Percentiles rank a stretch among this genome's conserved stretches.
Evolutionary conservation across 1,139 yeast species (phyloP).

Genomic region (Saccharomycopsis phalli): DNA sequence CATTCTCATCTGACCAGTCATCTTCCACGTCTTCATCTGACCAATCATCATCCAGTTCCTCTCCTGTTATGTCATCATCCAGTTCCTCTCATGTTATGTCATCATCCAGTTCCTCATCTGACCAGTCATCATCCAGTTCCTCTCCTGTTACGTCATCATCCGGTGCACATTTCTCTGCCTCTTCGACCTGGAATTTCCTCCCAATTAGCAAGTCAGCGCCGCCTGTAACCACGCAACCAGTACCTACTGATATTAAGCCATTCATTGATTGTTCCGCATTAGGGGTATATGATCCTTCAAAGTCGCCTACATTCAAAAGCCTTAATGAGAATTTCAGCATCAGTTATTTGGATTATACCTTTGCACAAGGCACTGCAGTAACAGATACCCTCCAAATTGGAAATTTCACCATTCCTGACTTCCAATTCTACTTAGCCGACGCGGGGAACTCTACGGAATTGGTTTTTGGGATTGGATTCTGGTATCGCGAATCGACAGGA

Average conservation of each 20-base stretch:
- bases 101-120: too few relatives aligned
- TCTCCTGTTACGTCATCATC: too few relatives aligned
- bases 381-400: constrained; percentile 41
- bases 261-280: constrained; percentile 31
- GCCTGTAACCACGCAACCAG: too few relatives aligned
- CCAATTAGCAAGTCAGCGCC: too few relatives aligned
- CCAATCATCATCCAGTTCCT: too few relatives aligned
- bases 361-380: constrained; percentile 60
- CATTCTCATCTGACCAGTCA: too few relatives aligned
- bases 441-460: constrained; percentile 50
- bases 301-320: constrained; percentile 35
- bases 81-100: too few relatives aligned
- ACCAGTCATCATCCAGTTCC: too few relatives aligned
- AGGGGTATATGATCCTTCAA: constrained; percentile 39
- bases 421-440: constrained; percentile 54
- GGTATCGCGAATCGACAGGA: constrained; percentile 34
- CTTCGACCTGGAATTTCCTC: too few relatives aligned
- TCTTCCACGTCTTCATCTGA: too few relatives aligned
- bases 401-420: constrained; percentile 33
- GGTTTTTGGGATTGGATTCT: constrained; percentile 54
- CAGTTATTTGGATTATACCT: constrained; percentile 53
- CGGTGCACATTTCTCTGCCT: too few relatives aligned
- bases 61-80: too few relatives aligned
- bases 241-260: constrained; percentile 11
- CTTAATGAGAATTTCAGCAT: constrained; percentile 41